Evolutionary conservation across 345 rosid species (phyloP).

Genomic region (Acer campestre): DNA sequence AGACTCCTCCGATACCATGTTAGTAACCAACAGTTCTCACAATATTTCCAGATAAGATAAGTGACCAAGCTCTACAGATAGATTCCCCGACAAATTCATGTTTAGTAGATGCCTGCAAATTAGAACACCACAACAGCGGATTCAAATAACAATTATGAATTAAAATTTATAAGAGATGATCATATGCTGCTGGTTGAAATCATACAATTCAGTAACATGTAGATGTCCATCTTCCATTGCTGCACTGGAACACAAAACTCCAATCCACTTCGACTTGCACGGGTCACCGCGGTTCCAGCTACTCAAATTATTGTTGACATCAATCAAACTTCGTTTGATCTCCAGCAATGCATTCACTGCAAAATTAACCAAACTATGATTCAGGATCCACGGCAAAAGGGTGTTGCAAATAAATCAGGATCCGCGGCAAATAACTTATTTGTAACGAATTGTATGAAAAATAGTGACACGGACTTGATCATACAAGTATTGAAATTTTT

Average conservation of each 20-base stretch:
- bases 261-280: slow-evolving; percentile 84
- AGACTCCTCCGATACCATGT: too few relatives aligned
- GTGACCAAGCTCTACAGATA: slow-evolving; percentile 77
- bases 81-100: slow-evolving; percentile 76
- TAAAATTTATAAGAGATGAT: neutral
- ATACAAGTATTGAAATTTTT: neutral
- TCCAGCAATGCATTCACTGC: slow-evolving; percentile 67
- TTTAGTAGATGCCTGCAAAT: slow-evolving; percentile 68
- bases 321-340: slow-evolving; percentile 52
- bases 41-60: slow-evolving; percentile 63
- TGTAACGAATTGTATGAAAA: too few relatives aligned
- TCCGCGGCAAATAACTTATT: too few relatives aligned
- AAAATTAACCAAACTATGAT: slow-evolving; percentile 5
- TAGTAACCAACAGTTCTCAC: slow-evolving; percentile 34
- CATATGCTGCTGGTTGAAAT: slow-evolving; percentile 10
- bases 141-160: neutral
- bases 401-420: too few relatives aligned
- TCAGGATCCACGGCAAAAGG: neutral
- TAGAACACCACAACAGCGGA: slow-evolving; percentile 8
- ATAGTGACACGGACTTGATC: neutral
- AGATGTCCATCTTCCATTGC: slow-evolving; percentile 66
- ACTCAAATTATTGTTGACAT: slow-evolving; percentile 54
- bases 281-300: slow-evolving; percentile 89
- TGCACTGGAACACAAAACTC: slow-evolving; percentile 65
- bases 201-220: slow-evolving; percentile 77